Evolutionary conservation across 805 yeast genomes (phyloP), one percentile per base, ranked within the genome.

Genomic region (Komagataella mondaviorum): DNA sequence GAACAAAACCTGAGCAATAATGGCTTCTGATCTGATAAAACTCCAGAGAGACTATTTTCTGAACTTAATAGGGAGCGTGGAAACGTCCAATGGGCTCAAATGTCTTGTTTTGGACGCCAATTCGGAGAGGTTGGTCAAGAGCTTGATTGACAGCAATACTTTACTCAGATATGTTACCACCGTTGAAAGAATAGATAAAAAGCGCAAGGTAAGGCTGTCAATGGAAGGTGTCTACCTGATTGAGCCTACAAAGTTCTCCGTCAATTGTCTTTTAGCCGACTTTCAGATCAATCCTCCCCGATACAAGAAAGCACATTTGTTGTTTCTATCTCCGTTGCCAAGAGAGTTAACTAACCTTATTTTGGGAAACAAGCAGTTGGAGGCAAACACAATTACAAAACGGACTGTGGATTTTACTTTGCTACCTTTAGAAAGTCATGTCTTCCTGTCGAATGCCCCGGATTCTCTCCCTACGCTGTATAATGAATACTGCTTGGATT

Each of bases 251-350:
- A 66, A 69, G 43, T 88, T 77, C 67, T 78, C 83, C 44, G 67
- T 88, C 53, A 83, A 82, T 52, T 90, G 98, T 65, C 72, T 93
- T 18, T 65, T 80, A 48, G 81, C 90, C 0, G 99, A 93, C 65
- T 85, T 75, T 56, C 64, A 75, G 4, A 75, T 77, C 7, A 69
- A 71, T 18, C 85, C 91, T 1, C 70, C 77, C n/a, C 75, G 95
- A 52, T 93, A 90, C 67, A 79, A 79, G 51, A 76, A 73, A 46
- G 90, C 90, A 1, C 83, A 85, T 62, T 74, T 88, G 5, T 75
- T 85, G 54, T 81, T 91, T 58, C 66, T 86, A 10, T 90, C 95
- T 0, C 83, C 83, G 1, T 59, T 75, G 30, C 65, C 68, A 1
- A 52, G 52, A 18, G 24, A 52, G 2, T 45, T 44, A 20, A 50